Base-by-base conservation (phyloP, 2,329 filamentous ascomycete species). In the Aspergillus persii region DNA sequence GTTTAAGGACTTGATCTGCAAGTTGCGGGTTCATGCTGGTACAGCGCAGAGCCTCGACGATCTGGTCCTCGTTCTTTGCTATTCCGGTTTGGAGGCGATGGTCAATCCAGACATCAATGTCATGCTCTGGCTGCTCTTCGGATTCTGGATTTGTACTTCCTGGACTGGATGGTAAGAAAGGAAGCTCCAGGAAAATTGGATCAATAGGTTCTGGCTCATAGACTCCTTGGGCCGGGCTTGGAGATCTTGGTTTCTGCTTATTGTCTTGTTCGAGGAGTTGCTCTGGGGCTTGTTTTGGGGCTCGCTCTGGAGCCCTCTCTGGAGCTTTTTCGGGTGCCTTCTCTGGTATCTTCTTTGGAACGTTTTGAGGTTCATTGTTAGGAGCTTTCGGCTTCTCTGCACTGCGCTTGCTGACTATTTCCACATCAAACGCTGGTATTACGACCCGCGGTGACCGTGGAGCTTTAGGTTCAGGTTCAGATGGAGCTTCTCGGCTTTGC, bases 31-130 rank as follows among this genome's bases (percentile, higher is more conserved):
- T 71, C 75, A 80, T 77, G 50, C 71, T 78, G 7, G 77, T 76
- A 60, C 71, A 74, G 33, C 68, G 68, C 23, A 80, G 64, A 15
- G 75, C 76, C 8, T 71, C 58, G 27, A 74, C 64, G 5, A 75
- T 61, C 57, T 73, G 69, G 3, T 68, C 64, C 52, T 71, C 64
- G 29, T 72, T 69, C 50, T 60, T 63, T 5, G 68, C 67, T 15
- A 67, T 69, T 7, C 75, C 71, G 18, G 61, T 61, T n/a, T 61
- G 63, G 27, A 74, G 60, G 18, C 71, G 72, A 12, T 69, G 61
- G 18, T 76, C 68, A 33, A 80, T 76, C 77, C 77, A 80, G 26
- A 66, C 62, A 33, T 77, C 73, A n/a, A 77, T 62, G 39, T 74
- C 63, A 27, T 69, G 61, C n/a, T 62, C 58, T 3, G 52, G 50